Evolutionary conservation across 805 yeast genomes (phyloP).

Genomic region (Candida xiaguanensis): DNA sequence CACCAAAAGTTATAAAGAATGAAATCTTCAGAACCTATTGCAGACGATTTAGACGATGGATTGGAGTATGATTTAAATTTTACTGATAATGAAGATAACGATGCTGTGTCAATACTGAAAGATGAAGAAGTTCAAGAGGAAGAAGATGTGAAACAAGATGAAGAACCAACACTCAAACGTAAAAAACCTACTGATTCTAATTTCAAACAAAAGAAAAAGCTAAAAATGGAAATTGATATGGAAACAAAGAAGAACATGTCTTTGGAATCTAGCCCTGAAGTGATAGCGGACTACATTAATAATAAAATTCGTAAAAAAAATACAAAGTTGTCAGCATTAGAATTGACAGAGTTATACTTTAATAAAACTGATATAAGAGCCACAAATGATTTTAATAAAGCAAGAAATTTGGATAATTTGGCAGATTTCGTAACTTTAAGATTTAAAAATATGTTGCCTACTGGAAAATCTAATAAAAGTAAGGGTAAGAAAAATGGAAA

Average conservation of each 20-base stretch:
- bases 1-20: neutral
- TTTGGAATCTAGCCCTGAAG: constrained; percentile 45
- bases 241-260: constrained; percentile 56
- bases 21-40: constrained; percentile 16
- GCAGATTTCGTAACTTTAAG: constrained; percentile 49
- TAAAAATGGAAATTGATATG: constrained; percentile 63
- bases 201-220: constrained; percentile 59
- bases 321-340: constrained; percentile 70
- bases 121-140: constrained; percentile 12
- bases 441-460: constrained; percentile 45
- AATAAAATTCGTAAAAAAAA: constrained; percentile 54
- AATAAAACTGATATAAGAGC: constrained; percentile 55
- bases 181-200: constrained; percentile 28
- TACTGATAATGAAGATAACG: constrained; percentile 23
- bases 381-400: constrained; percentile 51
- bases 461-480: constrained; percentile 25
- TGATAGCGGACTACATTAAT: constrained; percentile 67
- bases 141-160: constrained; percentile 12
- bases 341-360: constrained; percentile 62
- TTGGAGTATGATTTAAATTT: constrained; percentile 54
- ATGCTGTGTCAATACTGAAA: constrained; percentile 26
- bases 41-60: constrained; percentile 80
- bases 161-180: constrained; percentile 10
- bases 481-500: constrained; percentile 24
- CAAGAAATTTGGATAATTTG: constrained; percentile 55